phyloP scores from a whole-genome alignment of 148 eudicot genomes.

The Rhododendron griersonianum region DNA sequence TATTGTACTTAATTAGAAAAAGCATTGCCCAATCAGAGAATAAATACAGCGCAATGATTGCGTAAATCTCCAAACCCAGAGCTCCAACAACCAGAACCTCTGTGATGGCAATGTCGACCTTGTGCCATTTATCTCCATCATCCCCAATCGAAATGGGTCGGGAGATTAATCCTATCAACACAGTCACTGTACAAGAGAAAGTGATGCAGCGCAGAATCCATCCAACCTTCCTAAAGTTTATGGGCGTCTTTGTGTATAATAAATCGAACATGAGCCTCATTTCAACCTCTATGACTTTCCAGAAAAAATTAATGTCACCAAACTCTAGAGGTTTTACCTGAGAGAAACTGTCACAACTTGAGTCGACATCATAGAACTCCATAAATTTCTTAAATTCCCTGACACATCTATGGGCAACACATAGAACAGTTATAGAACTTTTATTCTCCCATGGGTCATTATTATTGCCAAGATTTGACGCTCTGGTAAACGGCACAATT shows the following conservation, averaged over 20 bases:
- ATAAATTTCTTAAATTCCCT: background rate
- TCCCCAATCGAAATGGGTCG: background rate
- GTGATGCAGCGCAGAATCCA: too few relatives aligned
- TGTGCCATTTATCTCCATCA: background rate
- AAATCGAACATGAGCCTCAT: background rate
- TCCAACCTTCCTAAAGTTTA: background rate
- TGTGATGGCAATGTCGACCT: background rate
- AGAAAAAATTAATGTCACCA: background rate
- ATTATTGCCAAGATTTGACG: background rate
- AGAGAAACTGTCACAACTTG: background rate
- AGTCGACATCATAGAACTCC: background rate
- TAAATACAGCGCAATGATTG: background rate
- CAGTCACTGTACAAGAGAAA: too few relatives aligned
- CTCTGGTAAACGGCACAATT: background rate
- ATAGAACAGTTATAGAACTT: background rate
- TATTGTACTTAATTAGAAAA: background rate
- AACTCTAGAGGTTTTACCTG: background rate
- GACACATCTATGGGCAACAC: background rate
- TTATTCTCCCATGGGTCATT: background rate
- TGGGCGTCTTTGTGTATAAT: background rate
- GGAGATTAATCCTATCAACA: too few relatives aligned
- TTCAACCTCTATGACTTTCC: background rate
- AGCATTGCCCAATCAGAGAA: background rate
- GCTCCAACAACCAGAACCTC: background rate
- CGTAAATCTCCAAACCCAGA: background rate